Evolutionary conservation across 306 rosid species (phyloP), one percentile per base, ranked within the genome.

Genomic region (Vigna reflexopilosa): DNA sequence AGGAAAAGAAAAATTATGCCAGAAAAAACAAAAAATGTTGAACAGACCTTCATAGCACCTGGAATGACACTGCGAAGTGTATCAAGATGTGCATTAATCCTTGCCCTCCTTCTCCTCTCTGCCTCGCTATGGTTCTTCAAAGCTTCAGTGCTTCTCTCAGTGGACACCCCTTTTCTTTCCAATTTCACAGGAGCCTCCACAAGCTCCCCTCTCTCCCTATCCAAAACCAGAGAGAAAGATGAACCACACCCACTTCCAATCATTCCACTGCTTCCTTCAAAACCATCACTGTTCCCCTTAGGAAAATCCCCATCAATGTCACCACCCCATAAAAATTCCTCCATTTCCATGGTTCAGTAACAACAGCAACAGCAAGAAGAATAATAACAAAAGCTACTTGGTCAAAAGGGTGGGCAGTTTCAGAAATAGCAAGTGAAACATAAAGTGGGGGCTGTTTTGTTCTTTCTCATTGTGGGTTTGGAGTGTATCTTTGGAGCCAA

Each of bases 41-140:
- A 76, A 77, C 83, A 12, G 73, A 91, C 94, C 97, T 91, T 91
- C 42, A 64, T 82, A 54, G 92, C 93, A 28, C 90, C 90, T 1
- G 96, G 96, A 15, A 89, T 70, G 0, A 86, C 81, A 83, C 63
- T 65, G 2, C 92, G 84, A 78, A 91, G 94, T 6, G 91, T 80
- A 48, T 89, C 90, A 63, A 91, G 89, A 80, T 89, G 92, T 11
- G 85, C 69, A 81, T 86, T 91, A 71, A 91, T 89, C 78, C 94
- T 85, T 0, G 94, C 92, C 56, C 96, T 89, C 45, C 96, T 89
- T 70, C 83, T 81, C 64, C 86, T 84, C 84, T 91, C 94, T 9
- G 94, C 97, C 47, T 91, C 97, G 9, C 94, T 86, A 38, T 91
- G 97, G 50, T 65, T 91, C 89, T 75, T 91, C 87, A 89, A 77